Conservation (phyloP, 352 stramenopile species). For the Globisporangium camurandrum region DNA sequence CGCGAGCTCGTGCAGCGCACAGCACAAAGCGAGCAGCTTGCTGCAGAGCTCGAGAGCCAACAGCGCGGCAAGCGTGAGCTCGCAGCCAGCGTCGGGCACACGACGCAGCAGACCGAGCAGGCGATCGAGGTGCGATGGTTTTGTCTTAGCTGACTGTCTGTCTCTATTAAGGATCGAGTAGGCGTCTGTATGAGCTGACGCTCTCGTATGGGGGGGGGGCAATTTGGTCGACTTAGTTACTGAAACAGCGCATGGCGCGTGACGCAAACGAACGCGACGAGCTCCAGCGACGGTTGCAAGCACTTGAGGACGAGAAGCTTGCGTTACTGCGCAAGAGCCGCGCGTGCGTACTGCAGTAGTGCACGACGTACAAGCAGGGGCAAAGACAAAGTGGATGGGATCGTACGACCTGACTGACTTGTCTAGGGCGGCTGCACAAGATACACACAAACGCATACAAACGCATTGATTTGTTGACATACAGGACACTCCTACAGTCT, state of each 20-base stretch:
- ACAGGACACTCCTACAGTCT: too few relatives aligned
- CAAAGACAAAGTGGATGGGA: neutral
- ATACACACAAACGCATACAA: neutral
- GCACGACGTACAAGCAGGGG: neutral
- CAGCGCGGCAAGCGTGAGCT: constrained; percentile 22
- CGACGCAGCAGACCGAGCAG: constrained; percentile 28
- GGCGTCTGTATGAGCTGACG: neutral
- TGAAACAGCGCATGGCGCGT: constrained; percentile 32
- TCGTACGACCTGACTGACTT: neutral
- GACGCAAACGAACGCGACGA: constrained; percentile 51
- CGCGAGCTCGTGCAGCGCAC: constrained; percentile 16
- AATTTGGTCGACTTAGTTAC: constrained; percentile 17
- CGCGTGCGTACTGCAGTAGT: constrained; percentile 39
- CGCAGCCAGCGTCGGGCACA: constrained; percentile 23
- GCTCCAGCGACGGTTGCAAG: constrained; percentile 36
- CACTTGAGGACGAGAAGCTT: constrained; percentile 51
- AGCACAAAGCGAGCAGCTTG: constrained; percentile 29
- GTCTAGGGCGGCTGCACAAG: neutral
- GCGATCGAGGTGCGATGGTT: constrained; percentile 48
- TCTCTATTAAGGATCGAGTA: too few relatives aligned
- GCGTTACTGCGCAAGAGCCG: constrained; percentile 50
- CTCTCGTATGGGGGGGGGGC: neutral
- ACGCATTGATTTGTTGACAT: too few relatives aligned
- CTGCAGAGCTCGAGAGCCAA: constrained; percentile 24
- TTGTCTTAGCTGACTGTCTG: too few relatives aligned